Conservation (phyloP, 2,329 filamentous ascomycete genomes). For the Penicillium sp. region DNA sequence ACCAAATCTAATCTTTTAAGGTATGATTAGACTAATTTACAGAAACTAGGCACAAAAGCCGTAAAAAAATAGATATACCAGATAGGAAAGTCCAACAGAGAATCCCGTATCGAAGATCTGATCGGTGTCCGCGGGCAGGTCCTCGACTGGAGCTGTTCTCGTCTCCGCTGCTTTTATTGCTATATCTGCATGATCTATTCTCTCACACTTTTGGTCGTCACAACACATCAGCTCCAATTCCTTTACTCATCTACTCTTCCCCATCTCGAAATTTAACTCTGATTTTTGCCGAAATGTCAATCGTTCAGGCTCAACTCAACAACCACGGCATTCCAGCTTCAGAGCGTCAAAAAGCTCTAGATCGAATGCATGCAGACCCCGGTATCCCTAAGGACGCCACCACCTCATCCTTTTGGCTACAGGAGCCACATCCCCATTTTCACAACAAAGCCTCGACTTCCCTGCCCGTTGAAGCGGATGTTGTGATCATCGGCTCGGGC, state of each 20-base stretch:
- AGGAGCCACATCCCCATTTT: constrained; percentile 23
- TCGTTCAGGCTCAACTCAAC: constrained; percentile 19
- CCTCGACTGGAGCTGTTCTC: background rate
- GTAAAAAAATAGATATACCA: background rate
- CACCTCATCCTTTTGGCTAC: constrained; percentile 36
- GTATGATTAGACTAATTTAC: no score
- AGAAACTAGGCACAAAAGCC: background rate
- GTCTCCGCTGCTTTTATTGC: background rate
- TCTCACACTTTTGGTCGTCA: background rate
- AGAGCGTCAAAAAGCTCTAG: constrained; percentile 24
- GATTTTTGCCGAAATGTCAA: constrained; percentile 18
- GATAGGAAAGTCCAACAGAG: constrained; percentile 16
- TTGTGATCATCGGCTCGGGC: constrained; percentile 33
- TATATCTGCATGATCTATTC: background rate
- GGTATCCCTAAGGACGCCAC: constrained; percentile 26
- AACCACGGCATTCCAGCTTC: constrained; percentile 16
- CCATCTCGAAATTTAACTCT: background rate
- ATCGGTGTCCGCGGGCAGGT: background rate
- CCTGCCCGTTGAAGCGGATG: constrained; percentile 26
- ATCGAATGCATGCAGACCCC: constrained; percentile 26
- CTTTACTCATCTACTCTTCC: background rate
- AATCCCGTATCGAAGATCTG: constrained; percentile 8
- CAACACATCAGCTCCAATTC: background rate
- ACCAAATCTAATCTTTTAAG: background rate
- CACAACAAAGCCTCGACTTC: constrained; percentile 13